These are phyloP conservation scores for Aspergillus proliferans DNA, from an alignment of 2,329 filamentous ascomycete species.

Conservation along the genomic window DNA sequence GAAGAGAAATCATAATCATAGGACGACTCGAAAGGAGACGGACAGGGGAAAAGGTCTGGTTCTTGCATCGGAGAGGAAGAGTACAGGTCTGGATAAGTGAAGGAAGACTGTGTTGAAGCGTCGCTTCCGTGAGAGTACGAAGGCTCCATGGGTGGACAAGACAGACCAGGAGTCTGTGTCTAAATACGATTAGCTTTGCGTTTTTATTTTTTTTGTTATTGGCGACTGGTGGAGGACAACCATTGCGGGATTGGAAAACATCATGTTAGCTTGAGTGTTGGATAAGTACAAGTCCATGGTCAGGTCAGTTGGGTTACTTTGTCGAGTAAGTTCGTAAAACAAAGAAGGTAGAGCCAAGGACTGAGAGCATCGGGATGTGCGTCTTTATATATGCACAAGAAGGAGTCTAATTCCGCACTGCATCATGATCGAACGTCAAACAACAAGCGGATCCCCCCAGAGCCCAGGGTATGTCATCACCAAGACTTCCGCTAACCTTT, in stretches of 20 bases:
- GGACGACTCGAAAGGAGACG: constrained; percentile 4
- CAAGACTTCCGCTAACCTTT: neutral
- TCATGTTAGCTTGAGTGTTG: neutral
- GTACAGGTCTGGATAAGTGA: constrained; percentile 14
- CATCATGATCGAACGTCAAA: neutral
- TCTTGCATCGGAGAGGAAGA: constrained; percentile 5
- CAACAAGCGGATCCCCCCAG: neutral
- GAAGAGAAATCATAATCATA: neutral
- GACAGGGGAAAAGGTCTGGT: constrained; percentile 3
- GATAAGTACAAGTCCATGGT: neutral
- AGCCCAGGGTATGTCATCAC: neutral
- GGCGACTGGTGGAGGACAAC: neutral
- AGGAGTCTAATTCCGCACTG: neutral
- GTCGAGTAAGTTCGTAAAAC: neutral
- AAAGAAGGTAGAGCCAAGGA: no score
- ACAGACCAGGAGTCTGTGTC: neutral
- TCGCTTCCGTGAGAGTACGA: constrained; percentile 17
- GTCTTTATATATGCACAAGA: neutral
- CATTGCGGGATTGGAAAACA: neutral
- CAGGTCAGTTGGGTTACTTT: neutral
- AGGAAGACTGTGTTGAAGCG: constrained; percentile 10
- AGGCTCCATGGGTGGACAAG: constrained; percentile 12
- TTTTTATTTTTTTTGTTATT: neutral
- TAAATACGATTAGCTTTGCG: neutral
- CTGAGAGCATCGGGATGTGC: neutral